Evolutionary conservation across 2,329 filamentous ascomycete genomes (phyloP), one percentile per base, ranked within the genome.

Genomic region (Tolypocladium capitatum): DNA sequence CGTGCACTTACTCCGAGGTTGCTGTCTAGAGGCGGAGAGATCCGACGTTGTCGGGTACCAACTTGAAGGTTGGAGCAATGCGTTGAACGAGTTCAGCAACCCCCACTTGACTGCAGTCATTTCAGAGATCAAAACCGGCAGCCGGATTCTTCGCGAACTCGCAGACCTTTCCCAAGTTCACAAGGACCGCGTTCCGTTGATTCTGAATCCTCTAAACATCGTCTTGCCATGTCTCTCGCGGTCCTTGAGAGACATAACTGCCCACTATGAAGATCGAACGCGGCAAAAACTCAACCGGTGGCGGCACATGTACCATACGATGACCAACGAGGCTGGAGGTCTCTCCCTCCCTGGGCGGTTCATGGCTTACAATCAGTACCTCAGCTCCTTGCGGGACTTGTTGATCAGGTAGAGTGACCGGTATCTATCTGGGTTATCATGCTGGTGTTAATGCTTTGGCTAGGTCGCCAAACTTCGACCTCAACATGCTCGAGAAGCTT

Each of bases 241-340:
- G 48, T 74, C 73, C 1, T 59, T 82, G 16, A 60, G 67, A 38
- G 76, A 80, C 51, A 80, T 82, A 52, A 69, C 62, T 36, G 51
- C 49, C 9, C 70, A 70, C 58, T 73, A 77, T 54, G 70, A 77
- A 32, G 72, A 80, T 55, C 69, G 65, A 33, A 66, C 65, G 5
- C 53, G 72, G 38, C 64, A 67, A 18, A 71, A 69, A 47, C 68
- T 73, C 51, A 63, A 68, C 33, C 69, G 76, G 47, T 82, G 79
- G 78, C 68, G 71, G 38, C 70, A 68, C 53, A 80, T 81, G 75
- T 78, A 74, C 56, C 69, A 79, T 58, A 62, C 65, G 5, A 70
- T 81, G 69, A 69, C 68, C 8, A 67, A 72, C 24, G 74, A 81
- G 56, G 70, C 70, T 4, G 70, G 66, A 2, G 74, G 72, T 0